Conservation (phyloP, 129 eudicot genomes). For the Arctium lappa region DNA sequence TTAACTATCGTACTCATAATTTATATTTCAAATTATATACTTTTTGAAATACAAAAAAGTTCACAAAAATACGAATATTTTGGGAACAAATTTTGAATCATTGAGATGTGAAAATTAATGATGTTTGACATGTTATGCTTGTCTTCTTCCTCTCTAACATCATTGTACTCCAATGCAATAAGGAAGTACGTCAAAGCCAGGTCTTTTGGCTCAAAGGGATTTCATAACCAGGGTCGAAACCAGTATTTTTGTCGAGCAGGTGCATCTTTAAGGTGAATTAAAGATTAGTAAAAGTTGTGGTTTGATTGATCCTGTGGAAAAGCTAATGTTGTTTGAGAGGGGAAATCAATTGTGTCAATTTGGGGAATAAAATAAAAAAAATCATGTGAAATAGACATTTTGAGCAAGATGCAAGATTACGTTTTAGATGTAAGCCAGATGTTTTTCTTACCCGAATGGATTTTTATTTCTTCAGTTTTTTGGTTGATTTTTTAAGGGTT, state of each 20-base stretch:
- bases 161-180: constrained; percentile 4
- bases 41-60: too few species aligned
- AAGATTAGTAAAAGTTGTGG: neutral
- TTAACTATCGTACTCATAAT: too few species aligned
- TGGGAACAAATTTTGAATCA: too few species aligned
- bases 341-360: neutral
- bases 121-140: neutral
- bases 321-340: neutral
- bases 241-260: neutral
- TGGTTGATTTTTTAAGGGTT: neutral
- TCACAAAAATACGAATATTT: too few species aligned
- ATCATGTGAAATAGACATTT: neutral
- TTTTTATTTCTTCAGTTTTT: neutral
- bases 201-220: neutral
- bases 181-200: constrained; percentile 1
- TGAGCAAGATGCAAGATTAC: neutral
- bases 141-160: constrained; percentile 1
- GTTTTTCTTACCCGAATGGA: neutral
- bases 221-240: neutral
- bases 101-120: neutral
- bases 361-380: neutral
- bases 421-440: too few species aligned
- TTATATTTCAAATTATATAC: too few species aligned
- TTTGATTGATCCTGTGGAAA: neutral
- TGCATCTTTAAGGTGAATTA: neutral